Evolutionary conservation across 2,329 filamentous ascomycete species (phyloP).

Genomic region (Fusarium burgessii): DNA sequence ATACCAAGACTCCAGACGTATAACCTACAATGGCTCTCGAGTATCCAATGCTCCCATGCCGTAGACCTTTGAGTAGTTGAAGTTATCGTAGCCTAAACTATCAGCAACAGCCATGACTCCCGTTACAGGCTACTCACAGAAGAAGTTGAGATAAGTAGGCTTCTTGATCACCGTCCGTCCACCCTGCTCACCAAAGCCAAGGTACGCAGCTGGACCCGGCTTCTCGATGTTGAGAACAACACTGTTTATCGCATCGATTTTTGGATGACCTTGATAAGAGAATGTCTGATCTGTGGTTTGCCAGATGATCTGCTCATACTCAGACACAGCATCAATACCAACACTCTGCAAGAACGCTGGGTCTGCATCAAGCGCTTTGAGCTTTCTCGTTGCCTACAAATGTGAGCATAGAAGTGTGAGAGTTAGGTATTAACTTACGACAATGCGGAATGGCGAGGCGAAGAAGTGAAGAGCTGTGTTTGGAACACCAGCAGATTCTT

Average conservation of each 20-base stretch:
- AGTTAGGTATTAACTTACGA: background rate
- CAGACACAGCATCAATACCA: background rate
- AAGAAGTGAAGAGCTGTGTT: conserved; percentile 3
- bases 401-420: rapidly evolving
- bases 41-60: background rate
- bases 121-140: background rate
- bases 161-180: conserved; percentile 6
- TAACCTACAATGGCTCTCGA: conserved; percentile 1
- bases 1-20: rapidly evolving
- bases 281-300: background rate
- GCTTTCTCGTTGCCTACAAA: background rate
- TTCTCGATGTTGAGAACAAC: conserved; percentile 4
- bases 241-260: background rate
- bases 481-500: background rate
- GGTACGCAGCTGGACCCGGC: background rate
- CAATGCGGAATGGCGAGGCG: background rate
- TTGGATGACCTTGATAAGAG: background rate
- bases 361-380: background rate
- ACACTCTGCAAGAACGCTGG: background rate
- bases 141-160: background rate
- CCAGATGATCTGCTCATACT: conserved; percentile 2
- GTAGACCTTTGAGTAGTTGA: background rate
- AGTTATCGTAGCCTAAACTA: background rate
- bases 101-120: background rate
- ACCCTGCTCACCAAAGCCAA: conserved; percentile 3